Base-by-base conservation (phyloP, 208 protist species). In the Leishmania mexicana region DNA sequence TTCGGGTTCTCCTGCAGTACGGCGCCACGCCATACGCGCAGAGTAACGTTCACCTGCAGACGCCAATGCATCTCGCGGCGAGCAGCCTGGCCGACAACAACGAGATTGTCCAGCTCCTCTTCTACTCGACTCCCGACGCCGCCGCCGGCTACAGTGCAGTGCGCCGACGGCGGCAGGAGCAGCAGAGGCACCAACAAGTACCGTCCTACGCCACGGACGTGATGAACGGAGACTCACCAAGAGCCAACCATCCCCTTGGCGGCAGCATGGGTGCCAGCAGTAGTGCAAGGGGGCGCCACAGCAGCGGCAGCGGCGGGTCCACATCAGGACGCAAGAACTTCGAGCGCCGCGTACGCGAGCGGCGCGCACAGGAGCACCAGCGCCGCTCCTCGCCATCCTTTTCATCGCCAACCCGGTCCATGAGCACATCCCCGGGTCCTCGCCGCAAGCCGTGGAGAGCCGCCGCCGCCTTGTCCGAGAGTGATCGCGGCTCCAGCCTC, bases 11-110 rank as follows among this genome's bases (percentile, higher is more conserved):
- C 4, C 81, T 97, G 38, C 81, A 87, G 58, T 85, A 88, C 67
- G 90, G 89, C 11, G 91, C 92, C 19, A 75, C 35, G 3, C 71
- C 87, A 8, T 73, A 91, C 60, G 83, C 84, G 58, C 94, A 95
- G 86, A 95, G 92, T 72, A 76, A 75, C 21, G 67, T 79, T 13
- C 86, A 83, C n/a, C 81, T 95, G 8, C 76, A 89, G 40, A 95
- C 94, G 0, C 92, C 92, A 4, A 78, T 93, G 67, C 90, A 95
- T 75, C 79, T 94, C 76, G 92, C 92, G 8, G 88, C 89, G 21
- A 74, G 13, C 65, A 84, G 60, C 80, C 78, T 78, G 78, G 87
- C 40, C 45, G 83, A 80, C 68, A 58, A 13, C 0, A 75, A 82
- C 5, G 88, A 88, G 60, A 72, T 92, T 5, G 19, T 90, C 3